A percentile compares a stretch with the other conserved stretches of the same genome.
Evolutionary conservation across 164 flowering plant genomes (phyloP).

Genomic region (Cinnamomum micranthum): DNA sequence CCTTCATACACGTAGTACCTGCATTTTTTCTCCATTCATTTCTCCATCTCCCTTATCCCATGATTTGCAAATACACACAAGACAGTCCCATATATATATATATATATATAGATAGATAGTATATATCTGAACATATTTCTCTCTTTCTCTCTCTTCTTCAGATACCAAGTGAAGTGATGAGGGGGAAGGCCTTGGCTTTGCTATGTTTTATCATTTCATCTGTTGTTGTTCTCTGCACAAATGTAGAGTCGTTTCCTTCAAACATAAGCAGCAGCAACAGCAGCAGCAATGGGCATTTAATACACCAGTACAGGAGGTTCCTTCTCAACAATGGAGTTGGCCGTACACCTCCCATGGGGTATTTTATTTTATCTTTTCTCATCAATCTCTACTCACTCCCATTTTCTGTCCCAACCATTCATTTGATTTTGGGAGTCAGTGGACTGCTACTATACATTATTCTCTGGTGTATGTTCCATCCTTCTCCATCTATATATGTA

Average conservation of each 20-base stretch:
- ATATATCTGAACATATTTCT: not conserved
- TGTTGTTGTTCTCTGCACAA: not conserved
- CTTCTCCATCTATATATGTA: too few species aligned
- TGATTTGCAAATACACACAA: too few species aligned
- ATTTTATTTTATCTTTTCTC: not conserved
- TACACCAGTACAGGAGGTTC: conserved; percentile 22
- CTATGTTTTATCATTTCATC: not conserved
- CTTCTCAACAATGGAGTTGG: conserved; percentile 40
- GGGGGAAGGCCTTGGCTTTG: not conserved
- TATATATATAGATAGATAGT: too few species aligned
- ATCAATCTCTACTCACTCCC: not conserved
- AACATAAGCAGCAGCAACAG: conserved; percentile 12
- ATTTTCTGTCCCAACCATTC: too few species aligned
- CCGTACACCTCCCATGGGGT: conserved; percentile 54
- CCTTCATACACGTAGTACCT: too few species aligned
- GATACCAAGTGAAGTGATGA: not conserved
- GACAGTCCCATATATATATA: too few species aligned
- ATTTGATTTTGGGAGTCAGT: too few species aligned
- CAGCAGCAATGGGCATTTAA: conserved; percentile 11
- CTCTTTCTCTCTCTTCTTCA: not conserved
- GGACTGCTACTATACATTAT: too few species aligned
- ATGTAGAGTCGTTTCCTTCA: conserved; percentile 1
- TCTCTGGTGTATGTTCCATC: too few species aligned
- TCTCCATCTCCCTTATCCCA: too few species aligned
- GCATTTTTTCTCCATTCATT: too few species aligned